phyloP scores from a whole-genome alignment of 495 filamentous ascomycete species.

The Hypomontagnella monticulosa region DNA sequence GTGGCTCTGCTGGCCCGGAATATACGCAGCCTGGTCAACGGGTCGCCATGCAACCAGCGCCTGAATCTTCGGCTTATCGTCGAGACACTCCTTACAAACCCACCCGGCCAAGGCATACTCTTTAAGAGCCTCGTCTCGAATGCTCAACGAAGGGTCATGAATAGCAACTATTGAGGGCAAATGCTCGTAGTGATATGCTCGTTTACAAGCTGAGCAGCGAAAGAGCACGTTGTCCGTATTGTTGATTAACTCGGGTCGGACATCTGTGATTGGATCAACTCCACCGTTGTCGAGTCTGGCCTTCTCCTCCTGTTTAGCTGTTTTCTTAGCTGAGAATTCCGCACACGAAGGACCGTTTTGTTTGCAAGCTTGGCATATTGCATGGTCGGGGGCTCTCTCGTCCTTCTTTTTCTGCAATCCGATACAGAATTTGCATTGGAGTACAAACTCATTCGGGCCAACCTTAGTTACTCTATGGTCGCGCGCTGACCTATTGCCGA shows the following conservation, averaged over 20 bases:
- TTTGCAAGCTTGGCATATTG: slow-evolving; percentile 75
- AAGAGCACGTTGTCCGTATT: slow-evolving; percentile 80
- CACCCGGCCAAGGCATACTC: slow-evolving; percentile 72
- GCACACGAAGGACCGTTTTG: slow-evolving; percentile 67
- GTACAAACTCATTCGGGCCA: slow-evolving; percentile 75
- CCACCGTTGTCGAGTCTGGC: slow-evolving; percentile 79
- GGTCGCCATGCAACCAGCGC: slow-evolving; percentile 89
- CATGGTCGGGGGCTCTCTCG: slow-evolving; percentile 69
- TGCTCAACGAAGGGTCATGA: slow-evolving; percentile 52
- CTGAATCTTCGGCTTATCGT: slow-evolving; percentile 68
- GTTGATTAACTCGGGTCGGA: slow-evolving; percentile 73
- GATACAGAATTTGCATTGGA: slow-evolving; percentile 91
- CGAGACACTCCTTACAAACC: slow-evolving; percentile 78
- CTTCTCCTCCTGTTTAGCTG: slow-evolving; percentile 81
- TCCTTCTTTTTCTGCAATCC: slow-evolving; percentile 73
- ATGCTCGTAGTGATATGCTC: slow-evolving; percentile 86
- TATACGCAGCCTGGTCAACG: slow-evolving; percentile 59
- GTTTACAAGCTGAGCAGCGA: slow-evolving; percentile 77
- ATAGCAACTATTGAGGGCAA: slow-evolving; percentile 62
- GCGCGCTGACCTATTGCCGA: slow-evolving; percentile 74
- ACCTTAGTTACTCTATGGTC: slow-evolving; percentile 97
- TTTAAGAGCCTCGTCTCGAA: slow-evolving; percentile 49
- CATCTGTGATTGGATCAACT: slow-evolving; percentile 73
- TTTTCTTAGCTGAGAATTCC: slow-evolving; percentile 73
- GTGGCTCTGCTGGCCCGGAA: slow-evolving; percentile 54